These are phyloP conservation scores for Angomonas desouzai DNA, from an alignment of 208 protist genomes.

Conservation along the genomic window DNA sequence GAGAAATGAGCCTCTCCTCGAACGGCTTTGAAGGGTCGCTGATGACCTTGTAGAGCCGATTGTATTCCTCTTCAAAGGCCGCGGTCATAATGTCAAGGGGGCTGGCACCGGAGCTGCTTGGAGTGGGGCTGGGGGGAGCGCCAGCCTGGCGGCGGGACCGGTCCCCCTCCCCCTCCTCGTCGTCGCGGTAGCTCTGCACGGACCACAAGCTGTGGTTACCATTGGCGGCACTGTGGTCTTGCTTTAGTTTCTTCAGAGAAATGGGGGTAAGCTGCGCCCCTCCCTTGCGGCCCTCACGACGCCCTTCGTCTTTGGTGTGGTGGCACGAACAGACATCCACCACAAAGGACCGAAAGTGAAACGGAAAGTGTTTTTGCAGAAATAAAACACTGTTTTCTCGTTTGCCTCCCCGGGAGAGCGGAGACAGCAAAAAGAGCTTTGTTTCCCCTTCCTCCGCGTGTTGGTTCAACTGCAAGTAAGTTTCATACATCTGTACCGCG, in stretches of 20 bases:
- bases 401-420: background rate
- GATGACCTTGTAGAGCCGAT: background rate
- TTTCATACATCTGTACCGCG: background rate
- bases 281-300: background rate
- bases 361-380: conserved; percentile 3
- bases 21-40: background rate
- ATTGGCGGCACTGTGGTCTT: background rate
- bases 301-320: background rate
- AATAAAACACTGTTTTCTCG: conserved; percentile 7
- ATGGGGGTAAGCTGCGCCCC: background rate
- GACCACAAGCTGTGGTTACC: background rate
- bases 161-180: background rate
- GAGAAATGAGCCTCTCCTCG: background rate
- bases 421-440: background rate
- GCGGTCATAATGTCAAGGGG: background rate
- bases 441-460: background rate
- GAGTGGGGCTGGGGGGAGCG: too few species aligned
- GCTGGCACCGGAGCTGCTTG: too few species aligned
- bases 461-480: background rate
- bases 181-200: background rate
- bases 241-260: background rate
- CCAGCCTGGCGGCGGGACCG: background rate
- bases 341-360: background rate
- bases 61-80: background rate
- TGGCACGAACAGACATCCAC: background rate